Base-by-base conservation (phyloP, 1,284 basidiomycete genomes). In the Ceratobasidium papillatum region DNA sequence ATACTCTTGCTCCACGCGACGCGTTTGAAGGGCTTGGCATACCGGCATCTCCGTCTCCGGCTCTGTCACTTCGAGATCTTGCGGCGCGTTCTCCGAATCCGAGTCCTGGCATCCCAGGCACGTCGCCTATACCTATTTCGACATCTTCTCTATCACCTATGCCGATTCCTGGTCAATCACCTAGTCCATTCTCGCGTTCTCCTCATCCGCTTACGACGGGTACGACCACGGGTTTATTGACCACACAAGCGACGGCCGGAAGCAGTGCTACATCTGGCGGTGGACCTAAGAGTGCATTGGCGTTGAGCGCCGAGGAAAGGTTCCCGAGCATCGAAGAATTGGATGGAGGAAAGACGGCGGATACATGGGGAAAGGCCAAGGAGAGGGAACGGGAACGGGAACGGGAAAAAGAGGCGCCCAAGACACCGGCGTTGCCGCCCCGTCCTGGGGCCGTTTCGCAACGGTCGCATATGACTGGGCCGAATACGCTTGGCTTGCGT, bases 241-340 rank as follows among this genome's bases (percentile, higher is more conserved):
- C 68, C 25, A 72, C 68, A 7, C 68, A 72, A 22, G 68, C 68
- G 2, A 72, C 68, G 41, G 68, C 68, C 5, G 68, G 68, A 14
- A 72, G 68, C 43, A 43, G 54, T 30, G 43, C 68, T 9, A 27
- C 54, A 3, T 54, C 51, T 11, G 8, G 5, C 30, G 59, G 54
- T 34, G 68, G 68, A 25, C 30, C 66, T 34, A 76, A 63, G 71
- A 72, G 43, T 32, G 74, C 66, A n/a, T 41, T 69, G 51, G 38
- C 66, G 41, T 56, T 72, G 4, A 72, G 87, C 41, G 86, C 85
- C 3, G 91, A 93, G 80, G 85, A 87, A 58, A 85, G 91, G 63
- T 94, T 92, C 81, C 92, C 92, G 1, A 90, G 92, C 0, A 82
- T 94, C 34, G 92, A 93, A 80, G 91, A 93, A 78, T 83, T 94